These are phyloP conservation scores for Fomitopsis palustris DNA, from an alignment of 1,284 basidiomycete genomes.

Conservation along the genomic window DNA sequence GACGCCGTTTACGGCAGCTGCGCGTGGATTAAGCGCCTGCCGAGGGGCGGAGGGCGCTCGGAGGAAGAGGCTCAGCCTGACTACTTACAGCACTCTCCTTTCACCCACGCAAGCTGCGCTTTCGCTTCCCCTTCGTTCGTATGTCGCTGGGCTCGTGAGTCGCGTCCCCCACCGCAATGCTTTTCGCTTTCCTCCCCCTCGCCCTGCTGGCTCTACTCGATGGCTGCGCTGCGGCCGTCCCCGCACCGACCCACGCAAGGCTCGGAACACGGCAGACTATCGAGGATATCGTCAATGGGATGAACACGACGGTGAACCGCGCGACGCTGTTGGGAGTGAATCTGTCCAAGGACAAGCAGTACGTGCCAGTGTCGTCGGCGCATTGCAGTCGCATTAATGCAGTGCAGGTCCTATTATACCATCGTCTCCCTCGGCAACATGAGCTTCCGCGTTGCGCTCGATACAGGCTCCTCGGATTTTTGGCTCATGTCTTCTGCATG, in stretches of 20 bases:
- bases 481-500: constrained; percentile 70
- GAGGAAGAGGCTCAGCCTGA: neutral
- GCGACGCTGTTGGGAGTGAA: constrained; percentile 26
- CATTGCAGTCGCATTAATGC: neutral
- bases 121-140: constrained; percentile 6
- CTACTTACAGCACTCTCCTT: neutral
- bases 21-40: constrained; percentile 32
- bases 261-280: constrained; percentile 18
- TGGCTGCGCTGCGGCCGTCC: constrained; percentile 6
- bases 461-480: constrained; percentile 74
- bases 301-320: constrained; percentile 18
- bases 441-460: constrained; percentile 65
- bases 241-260: neutral
- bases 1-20: constrained; percentile 1
- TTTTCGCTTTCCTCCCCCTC: constrained; percentile 14
- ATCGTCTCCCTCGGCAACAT: constrained; percentile 57
- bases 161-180: constrained; percentile 14
- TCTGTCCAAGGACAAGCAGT: constrained; percentile 30
- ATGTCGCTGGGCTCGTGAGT: constrained; percentile 8
- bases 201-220: constrained; percentile 19
- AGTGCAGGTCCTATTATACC: constrained; percentile 59
- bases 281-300: constrained; percentile 18
- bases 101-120: constrained; percentile 5
- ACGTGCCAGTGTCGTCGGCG: constrained; percentile 11
- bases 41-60: neutral